Evolutionary conservation across 1,284 basidiomycete genomes (phyloP), one percentile per base, ranked within the genome.

Genomic region (Gomphus bonarii): DNA sequence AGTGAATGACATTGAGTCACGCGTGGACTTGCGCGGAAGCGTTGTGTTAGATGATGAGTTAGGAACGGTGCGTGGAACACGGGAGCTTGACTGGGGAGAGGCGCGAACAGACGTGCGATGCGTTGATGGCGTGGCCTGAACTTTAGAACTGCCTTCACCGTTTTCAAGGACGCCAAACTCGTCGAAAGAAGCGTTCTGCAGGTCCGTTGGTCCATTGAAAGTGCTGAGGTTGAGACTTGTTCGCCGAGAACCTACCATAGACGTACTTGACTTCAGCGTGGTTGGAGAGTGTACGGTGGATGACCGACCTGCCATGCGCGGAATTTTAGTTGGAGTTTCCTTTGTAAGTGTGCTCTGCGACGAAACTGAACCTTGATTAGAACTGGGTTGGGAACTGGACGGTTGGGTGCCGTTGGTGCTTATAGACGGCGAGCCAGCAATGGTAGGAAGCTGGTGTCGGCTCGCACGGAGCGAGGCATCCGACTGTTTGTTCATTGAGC

Each of bases 311-410:
- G 90, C 85, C 59, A 95, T 93, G 43, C 93, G 86, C 52, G 94
- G 94, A 63, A 97, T 97, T 74, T 94, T 95, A 22, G 94, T 97
- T 0, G 94, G 92, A 0, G 88, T 88, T 67, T 90, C 87, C 69
- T 89, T 90, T 4, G 78, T 68, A 57, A 82, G 28, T 8, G 54
- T 54, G 49, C 54, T 58, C 36, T 57, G 53, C 55, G 58, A 59
- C 11, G 60, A 67, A n/a, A 73, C 71, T 25, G 76, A 72, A 85
- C 85, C 63, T 76, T 84, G 20, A 67, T 65, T 48, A 40, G 65
- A 61, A 25, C 72, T 73, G 30, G 42, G 50, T 35, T 53, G 59
- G 31, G 51, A 3, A 25, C 4, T 25, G 25, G 25, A 25, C 25
- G 42, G 50, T 35, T 53, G 59, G 31, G 49, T 46, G 36, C 63